These are phyloP conservation scores for Talaromyces albobiverticillius DNA, from an alignment of 2,329 filamentous ascomycete genomes.

Conservation along the genomic window DNA sequence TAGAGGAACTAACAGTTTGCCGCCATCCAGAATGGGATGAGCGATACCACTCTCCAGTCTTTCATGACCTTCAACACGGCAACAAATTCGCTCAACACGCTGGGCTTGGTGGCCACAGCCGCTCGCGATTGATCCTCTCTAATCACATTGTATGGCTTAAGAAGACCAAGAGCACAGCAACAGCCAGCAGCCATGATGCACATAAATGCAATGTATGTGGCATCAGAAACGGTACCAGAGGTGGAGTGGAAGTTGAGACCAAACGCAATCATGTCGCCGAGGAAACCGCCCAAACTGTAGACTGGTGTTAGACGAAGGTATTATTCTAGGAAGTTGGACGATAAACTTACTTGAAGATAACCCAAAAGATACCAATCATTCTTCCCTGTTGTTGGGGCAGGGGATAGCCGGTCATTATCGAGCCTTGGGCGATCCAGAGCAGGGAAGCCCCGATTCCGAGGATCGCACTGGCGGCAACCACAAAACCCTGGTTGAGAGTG, in stretches of 20 bases:
- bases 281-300: slow-evolving; percentile 36
- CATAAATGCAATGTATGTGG: slow-evolving; percentile 52
- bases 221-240: slow-evolving; percentile 46
- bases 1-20: slow-evolving; percentile 43
- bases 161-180: slow-evolving; percentile 50
- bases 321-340: not conserved
- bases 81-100: not conserved
- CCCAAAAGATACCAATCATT: slow-evolving; percentile 34
- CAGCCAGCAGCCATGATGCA: slow-evolving; percentile 50
- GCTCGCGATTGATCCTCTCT: not conserved
- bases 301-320: not conserved
- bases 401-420: slow-evolving; percentile 49
- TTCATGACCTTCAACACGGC: slow-evolving; percentile 31
- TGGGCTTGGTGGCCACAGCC: not conserved
- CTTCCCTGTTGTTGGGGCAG: slow-evolving; percentile 38
- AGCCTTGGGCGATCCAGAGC: slow-evolving; percentile 33
- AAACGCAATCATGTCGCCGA: slow-evolving; percentile 45
- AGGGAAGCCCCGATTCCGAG: slow-evolving; percentile 44
- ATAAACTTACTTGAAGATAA: slow-evolving; percentile 41
- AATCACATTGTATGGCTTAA: slow-evolving; percentile 36
- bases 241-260: slow-evolving; percentile 43
- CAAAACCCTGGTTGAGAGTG: slow-evolving; percentile 29
- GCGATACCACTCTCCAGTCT: slow-evolving; percentile 30
- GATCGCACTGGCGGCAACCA: slow-evolving; percentile 41
- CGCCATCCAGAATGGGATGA: slow-evolving; percentile 36